phyloP scores from a whole-genome alignment of 2,329 filamentous ascomycete genomes.

The Thermothelomyces thermophilus region DNA sequence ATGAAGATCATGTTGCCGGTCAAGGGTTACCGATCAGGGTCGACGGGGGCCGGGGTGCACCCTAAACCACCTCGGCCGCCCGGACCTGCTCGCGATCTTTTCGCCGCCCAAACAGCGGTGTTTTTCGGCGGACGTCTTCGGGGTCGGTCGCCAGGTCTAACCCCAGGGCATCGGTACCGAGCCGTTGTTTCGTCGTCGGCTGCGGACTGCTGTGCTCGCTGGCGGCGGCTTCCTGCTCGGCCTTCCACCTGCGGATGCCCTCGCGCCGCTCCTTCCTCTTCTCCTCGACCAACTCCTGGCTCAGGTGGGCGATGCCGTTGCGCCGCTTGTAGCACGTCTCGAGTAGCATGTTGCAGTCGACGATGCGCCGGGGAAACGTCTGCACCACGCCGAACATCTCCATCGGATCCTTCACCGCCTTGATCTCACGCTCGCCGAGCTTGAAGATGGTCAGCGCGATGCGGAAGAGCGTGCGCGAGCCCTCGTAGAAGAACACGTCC shows the following conservation, averaged over 20 bases:
- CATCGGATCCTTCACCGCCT: slow-evolving; percentile 75
- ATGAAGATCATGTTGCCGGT: not conserved
- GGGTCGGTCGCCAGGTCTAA: slow-evolving; percentile 26
- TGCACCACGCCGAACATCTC: slow-evolving; percentile 96
- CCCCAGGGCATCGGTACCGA: slow-evolving; percentile 16
- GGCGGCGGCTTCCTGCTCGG: slow-evolving; percentile 36
- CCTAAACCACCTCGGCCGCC: slow-evolving; percentile 30
- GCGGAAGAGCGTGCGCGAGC: slow-evolving; percentile 86
- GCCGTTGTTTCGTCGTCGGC: slow-evolving; percentile 21
- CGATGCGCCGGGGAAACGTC: slow-evolving; percentile 68
- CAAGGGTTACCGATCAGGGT: slow-evolving; percentile 10
- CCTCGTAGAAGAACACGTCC: slow-evolving; percentile 95
- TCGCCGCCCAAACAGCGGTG: slow-evolving; percentile 41
- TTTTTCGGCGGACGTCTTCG: slow-evolving; percentile 36
- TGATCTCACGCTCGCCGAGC: slow-evolving; percentile 72
- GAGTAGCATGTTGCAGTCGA: slow-evolving; percentile 77
- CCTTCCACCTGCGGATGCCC: slow-evolving; percentile 34
- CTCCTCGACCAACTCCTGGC: slow-evolving; percentile 73
- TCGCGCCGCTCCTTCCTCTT: slow-evolving; percentile 62
- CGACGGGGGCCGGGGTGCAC: slow-evolving; percentile 24
- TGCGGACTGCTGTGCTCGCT: slow-evolving; percentile 1
- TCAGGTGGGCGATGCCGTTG: slow-evolving; percentile 74
- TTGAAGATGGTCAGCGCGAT: slow-evolving; percentile 91
- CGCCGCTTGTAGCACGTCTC: slow-evolving; percentile 76
- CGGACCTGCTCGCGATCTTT: slow-evolving; percentile 31